Evolutionary conservation across 176 grass and related monocot species (phyloP), one percentile per base, ranked within the genome.

Genomic region (Echinochloa phyllopogon): DNA sequence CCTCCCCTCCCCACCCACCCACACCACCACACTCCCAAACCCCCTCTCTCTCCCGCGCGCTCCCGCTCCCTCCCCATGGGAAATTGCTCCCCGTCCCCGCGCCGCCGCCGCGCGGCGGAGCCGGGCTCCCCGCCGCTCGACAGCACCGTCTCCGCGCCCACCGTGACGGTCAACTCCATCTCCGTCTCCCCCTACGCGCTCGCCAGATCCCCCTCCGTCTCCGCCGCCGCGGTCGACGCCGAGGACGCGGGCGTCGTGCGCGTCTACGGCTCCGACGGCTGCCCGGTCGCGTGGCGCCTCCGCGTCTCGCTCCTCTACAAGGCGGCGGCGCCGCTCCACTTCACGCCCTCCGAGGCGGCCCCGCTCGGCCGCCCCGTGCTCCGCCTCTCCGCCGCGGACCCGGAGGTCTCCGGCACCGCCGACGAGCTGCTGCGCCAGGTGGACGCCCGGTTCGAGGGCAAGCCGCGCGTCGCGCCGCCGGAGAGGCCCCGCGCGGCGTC

Each of bases 241-340:
- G 75, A 79, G 24, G 64, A 68, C 9, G 83, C n/a, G 6, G 50
- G 15, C 88, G 50, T 90, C 13, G 91, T 98, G 17, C 88, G 91
- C 73, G 85, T 98, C 27, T 95, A 95, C 76, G 96, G 96, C 62
- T 88, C 91, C 7, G 96, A 98, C 65, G 90, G 82, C 18, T 98
- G 96, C 77, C 91, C 91, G 33, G 74, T 91, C 48, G 81, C 91
- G 43, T 94, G 91, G 87, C 86, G 89, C 14, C 82, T 99, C 87
- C 93, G 93, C 80, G 77, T 96, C 2, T 45, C 96, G 48, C 91
- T 99, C 23, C 93, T 99, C 57, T 99, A 99, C 94, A 99, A 96
- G 75, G 92, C 87, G 12, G 88, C 92, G 47, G 83, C 84, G 65
- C 93, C 93, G 5, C 70, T 90, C 57, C 91, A 94, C 86, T 92